These are phyloP conservation scores for Teunomyces funiuensis DNA, from an alignment of 805 yeast species.

Conservation along the genomic window DNA sequence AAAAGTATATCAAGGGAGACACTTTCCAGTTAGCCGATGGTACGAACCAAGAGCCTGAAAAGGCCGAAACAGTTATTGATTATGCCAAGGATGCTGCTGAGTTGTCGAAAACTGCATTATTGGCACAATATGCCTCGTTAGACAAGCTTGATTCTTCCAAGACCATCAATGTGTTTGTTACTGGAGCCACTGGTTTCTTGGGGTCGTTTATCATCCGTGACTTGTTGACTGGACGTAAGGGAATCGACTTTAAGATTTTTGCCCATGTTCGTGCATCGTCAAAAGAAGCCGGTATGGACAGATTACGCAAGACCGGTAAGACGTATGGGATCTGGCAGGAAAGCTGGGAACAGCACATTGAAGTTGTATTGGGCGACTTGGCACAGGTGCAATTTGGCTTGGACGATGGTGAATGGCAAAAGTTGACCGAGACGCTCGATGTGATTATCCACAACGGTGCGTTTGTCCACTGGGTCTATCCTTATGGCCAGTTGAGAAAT, in stretches of 20 bases:
- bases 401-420: conserved; percentile 52
- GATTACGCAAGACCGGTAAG: conserved; percentile 71
- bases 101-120: conserved; percentile 42
- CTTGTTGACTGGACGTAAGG: conserved; percentile 55
- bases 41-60: conserved; percentile 20
- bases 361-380: conserved; percentile 81
- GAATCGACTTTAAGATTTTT: conserved; percentile 54
- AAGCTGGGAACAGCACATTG: conserved; percentile 53
- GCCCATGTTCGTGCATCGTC: conserved; percentile 91
- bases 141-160: conserved; percentile 32
- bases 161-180: conserved; percentile 67
- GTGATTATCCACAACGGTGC: conserved; percentile 96
- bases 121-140: conserved; percentile 46
- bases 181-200: conserved; percentile 96
- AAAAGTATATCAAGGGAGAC: conserved; percentile 51
- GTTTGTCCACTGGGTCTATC: conserved; percentile 97
- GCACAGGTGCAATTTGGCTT: conserved; percentile 74
- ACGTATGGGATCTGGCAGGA: conserved; percentile 84
- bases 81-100: conserved; percentile 77
- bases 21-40: conserved; percentile 43
- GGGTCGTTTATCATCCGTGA: conserved; percentile 88
- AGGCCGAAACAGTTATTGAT: conserved; percentile 29
- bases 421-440: conserved; percentile 63
- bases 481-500: conserved; percentile 84
- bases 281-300: conserved; percentile 65